Evolutionary conservation across 2,329 filamentous ascomycete species (phyloP).

Genomic region (Pyrenochaeta sp.): DNA sequence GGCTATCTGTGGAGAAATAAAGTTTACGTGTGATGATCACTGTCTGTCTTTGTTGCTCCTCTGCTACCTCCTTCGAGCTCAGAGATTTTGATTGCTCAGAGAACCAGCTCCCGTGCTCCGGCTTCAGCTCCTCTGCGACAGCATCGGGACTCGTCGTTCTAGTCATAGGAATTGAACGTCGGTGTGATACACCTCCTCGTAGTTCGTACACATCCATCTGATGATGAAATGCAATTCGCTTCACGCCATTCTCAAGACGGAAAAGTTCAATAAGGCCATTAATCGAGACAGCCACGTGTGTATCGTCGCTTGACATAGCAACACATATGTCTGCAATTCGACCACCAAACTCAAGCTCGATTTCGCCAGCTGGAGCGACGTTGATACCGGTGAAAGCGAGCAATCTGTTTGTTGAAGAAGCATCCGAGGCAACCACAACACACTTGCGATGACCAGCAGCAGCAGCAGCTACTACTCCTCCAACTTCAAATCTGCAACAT

Average conservation of each 20-base stretch:
- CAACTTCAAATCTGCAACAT: conserved; percentile 43
- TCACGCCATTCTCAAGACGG: conserved; percentile 26
- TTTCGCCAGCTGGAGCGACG: conserved; percentile 20
- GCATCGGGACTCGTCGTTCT: conserved; percentile 25
- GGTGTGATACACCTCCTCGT: conserved; percentile 28
- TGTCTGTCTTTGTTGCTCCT: conserved; percentile 38
- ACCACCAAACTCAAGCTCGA: conserved; percentile 22
- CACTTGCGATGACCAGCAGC: conserved; percentile 46
- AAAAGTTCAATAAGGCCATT: conserved; percentile 33
- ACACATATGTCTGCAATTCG: conserved; percentile 21
- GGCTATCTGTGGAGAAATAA: conserved; percentile 45
- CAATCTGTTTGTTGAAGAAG: conserved; percentile 25
- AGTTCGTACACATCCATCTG: conserved; percentile 36
- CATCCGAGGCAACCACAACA: conserved; percentile 38
- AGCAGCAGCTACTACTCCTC: conserved; percentile 40
- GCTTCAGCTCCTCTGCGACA: conserved; percentile 1
- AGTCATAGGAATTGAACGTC: conserved; percentile 27
- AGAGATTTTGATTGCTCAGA: conserved; percentile 20
- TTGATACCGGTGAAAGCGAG: conserved; percentile 40
- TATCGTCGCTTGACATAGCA: conserved; percentile 34
- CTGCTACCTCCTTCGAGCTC: conserved; percentile 34
- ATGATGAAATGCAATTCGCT: conserved; percentile 31
- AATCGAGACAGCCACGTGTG: conserved; percentile 26
- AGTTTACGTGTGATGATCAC: conserved; percentile 42
- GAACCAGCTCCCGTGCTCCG: conserved; percentile 30